These are phyloP conservation scores for Asterochloris erici DNA, from an alignment of 139 green algal genomes.

Conservation along the genomic window DNA sequence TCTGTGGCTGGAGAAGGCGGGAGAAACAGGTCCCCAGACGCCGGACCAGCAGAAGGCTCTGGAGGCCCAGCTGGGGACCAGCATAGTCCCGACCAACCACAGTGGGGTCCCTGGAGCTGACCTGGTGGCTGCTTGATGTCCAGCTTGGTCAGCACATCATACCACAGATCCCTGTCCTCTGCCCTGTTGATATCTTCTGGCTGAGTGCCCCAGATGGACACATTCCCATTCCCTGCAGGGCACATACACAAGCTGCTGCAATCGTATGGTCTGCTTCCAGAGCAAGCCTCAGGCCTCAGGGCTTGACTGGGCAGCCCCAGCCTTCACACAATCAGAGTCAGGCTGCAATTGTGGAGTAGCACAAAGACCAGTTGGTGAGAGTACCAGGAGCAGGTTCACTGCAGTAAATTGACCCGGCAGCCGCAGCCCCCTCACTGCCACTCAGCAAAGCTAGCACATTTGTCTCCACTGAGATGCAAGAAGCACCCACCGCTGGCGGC, in stretches of 20 bases:
- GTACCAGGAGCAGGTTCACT: too few species aligned
- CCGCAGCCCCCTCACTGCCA: too few species aligned
- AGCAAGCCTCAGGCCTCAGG: too few species aligned
- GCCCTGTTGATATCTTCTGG: conserved; percentile 94
- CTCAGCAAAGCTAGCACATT: too few species aligned
- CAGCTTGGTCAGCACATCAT: conserved; percentile 67
- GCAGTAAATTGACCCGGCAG: too few species aligned
- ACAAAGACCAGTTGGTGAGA: too few species aligned
- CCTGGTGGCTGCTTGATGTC: conserved; percentile 84
- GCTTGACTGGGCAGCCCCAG: too few species aligned
- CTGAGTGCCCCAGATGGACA: conserved; percentile 94
- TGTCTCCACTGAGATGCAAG: neutral
- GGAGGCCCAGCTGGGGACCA: neutral
- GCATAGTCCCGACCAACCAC: conserved; percentile 14
- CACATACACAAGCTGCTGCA: neutral
- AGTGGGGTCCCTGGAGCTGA: too few species aligned
- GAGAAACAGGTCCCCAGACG: neutral
- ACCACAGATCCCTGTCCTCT: conserved; percentile 90
- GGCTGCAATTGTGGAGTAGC: too few species aligned
- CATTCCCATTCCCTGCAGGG: conserved; percentile 72
- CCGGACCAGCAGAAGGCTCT: neutral
- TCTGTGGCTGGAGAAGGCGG: neutral
- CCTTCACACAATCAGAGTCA: too few species aligned
- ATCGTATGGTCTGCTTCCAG: too few species aligned
- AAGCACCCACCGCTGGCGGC: conserved; percentile 49